Percentiles rank a stretch among this genome's conserved stretches.
Evolutionary conservation across 345 rosid species (phyloP).

Genomic region (Ailanthus altissimus): DNA sequence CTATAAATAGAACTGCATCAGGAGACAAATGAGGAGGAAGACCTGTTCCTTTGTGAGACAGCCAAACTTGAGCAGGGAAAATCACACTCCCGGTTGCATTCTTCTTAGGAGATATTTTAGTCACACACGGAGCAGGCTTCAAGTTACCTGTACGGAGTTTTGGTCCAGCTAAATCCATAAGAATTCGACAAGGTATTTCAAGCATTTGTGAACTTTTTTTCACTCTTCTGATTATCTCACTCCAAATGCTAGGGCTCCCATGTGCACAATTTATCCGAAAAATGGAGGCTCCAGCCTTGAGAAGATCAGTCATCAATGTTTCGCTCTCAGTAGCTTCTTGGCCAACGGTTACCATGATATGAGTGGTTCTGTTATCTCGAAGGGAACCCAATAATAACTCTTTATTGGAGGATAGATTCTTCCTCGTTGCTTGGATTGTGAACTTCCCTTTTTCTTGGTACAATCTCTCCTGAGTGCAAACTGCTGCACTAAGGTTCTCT

Average conservation of each 20-base stretch:
- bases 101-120: constrained; percentile 59
- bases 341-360: constrained; percentile 72
- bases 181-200: constrained; percentile 64
- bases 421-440: constrained; percentile 28
- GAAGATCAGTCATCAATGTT: constrained; percentile 45
- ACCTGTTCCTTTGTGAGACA: constrained; percentile 48
- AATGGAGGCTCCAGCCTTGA: constrained; percentile 55
- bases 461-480: constrained; percentile 21
- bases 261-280: constrained; percentile 75
- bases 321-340: constrained; percentile 57
- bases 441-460: constrained; percentile 27
- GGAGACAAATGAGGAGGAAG: constrained; percentile 59
- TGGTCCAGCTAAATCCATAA: constrained; percentile 82
- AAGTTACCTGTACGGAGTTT: constrained; percentile 61
- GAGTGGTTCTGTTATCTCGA: constrained; percentile 41
- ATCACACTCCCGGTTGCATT: constrained; percentile 54
- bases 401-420: constrained; percentile 39
- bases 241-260: constrained; percentile 59
- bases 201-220: constrained; percentile 54
- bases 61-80: constrained; percentile 61
- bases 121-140: constrained; percentile 60
- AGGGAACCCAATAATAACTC: constrained; percentile 52
- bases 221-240: constrained; percentile 61
- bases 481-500: constrained; percentile 14
- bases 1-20: constrained; percentile 47